Base-by-base conservation (phyloP, 257 asterid species). In the Gentiana dahurica region DNA sequence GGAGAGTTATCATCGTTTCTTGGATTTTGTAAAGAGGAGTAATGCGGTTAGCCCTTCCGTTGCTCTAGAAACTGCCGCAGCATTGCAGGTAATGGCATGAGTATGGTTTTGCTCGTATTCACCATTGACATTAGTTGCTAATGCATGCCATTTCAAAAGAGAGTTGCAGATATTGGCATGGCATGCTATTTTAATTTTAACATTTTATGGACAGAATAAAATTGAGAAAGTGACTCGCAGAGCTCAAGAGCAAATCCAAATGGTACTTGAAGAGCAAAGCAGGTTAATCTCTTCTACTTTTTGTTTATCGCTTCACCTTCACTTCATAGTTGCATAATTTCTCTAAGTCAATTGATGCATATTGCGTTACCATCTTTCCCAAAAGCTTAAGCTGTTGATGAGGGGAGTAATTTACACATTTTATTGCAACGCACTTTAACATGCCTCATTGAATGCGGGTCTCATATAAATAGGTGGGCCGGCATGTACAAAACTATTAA, bases 221-320 rank as follows among this genome's bases (percentile, higher is more conserved):
- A 76, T 92, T 75, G 98, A 85, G 75, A 85, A 78, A 72, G 95
- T 92, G 73, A 92, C 97, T 57, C 87, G 95, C 63, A 83, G 79
- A 79, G 98, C 98, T 57, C 98, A 92, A 71, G 98, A 92, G 77
- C 98, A 92, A 73, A 78, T 92, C 71, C 98, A 92, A 67, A 85
- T 88, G 95, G 98, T 83, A 52, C 73, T 92, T 49, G 93, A 92
- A 78, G 95, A 88, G 78, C 98, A 83, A 71, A 85, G 91, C 95
- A 83, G 98, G 98, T 91, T 48, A 55, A 33, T 47, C 48, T 51
- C 53, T 56, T 48, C 54, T 62, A 49, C 57, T 61, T 38, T 72
- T 55, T 54, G 41, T 47, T 53, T 59, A 4, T 12, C 33, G 41
- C 15, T 10, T 32, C 34, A 3, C 43, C 43, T 51, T 58, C 4